Base-by-base conservation (phyloP, 2,329 filamentous ascomycete species). In the Trichophyton schoenleinii region DNA sequence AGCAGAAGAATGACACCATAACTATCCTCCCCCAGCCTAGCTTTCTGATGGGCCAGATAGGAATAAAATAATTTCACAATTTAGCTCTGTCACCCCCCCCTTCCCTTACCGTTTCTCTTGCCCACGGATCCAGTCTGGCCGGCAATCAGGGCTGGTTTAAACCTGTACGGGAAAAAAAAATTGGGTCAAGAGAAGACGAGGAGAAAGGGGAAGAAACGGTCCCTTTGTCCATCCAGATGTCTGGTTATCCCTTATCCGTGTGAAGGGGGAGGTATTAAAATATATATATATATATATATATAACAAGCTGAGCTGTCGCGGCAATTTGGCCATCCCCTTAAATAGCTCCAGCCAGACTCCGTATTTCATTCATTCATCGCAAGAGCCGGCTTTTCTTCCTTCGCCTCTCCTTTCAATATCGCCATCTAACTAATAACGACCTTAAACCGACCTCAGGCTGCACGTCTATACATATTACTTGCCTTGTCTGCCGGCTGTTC, bases 61-160 rank as follows among this genome's bases (percentile, higher is more conserved):
- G 20, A 52, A 52, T 52, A 15, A 28, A 52, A 52, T 52, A 52
- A 52, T 52, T 52, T 52, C 46, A 52, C 46, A 52, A 52, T 28
- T 52, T 52, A 52, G 46, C 46, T 52, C 46, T 52, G 46, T 52
- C 46, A 52, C 20, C 22, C 46, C 46, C 46, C 20, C 11, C 11
- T 25, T 28, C 13, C 11, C 13, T 20, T 48, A 31, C 28, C 28
- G 28, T 20, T 48, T 48, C 18, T 48, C 18, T 48, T 13, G 34
- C 34, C 34, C 11, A 25, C 46, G 46, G 46, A 28, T 52, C 46
- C 46, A 52, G 46, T 28, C 46, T 52, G 46, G 46, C 46, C 46
- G 20, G 20, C 46, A 52, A 52, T 52, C 46, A 52, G 22, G 11
- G 46, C 46, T 52, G 25, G 46, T 6, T 52, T 52, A 31, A 52